These are phyloP conservation scores for Capronia coronata DNA, from an alignment of 2,329 filamentous ascomycete genomes.

Conservation along the genomic window DNA sequence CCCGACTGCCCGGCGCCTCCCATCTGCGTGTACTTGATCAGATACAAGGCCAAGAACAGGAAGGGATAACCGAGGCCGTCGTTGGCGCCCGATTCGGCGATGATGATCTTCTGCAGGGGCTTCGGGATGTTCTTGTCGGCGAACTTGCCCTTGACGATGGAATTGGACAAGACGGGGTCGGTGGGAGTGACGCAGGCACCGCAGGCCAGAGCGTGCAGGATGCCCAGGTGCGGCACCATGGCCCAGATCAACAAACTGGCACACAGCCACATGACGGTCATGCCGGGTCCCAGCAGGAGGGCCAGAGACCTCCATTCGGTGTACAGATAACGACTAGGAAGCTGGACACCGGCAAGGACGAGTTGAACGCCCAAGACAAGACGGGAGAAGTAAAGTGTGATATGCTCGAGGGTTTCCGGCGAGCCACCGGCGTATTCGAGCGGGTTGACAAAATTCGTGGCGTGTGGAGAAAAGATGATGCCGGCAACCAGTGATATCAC, in stretches of 20 bases:
- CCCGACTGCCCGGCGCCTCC: conserved; percentile 52
- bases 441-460: conserved; percentile 67
- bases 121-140: conserved; percentile 84
- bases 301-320: conserved; percentile 70
- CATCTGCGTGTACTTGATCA: conserved; percentile 62
- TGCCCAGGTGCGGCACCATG: conserved; percentile 62
- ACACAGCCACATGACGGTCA: conserved; percentile 78
- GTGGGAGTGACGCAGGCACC: conserved; percentile 88
- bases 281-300: conserved; percentile 72
- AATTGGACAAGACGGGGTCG: conserved; percentile 79
- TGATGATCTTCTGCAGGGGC: conserved; percentile 71
- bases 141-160: conserved; percentile 89
- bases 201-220: conserved; percentile 72
- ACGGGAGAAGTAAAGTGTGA: conserved; percentile 77
- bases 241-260: conserved; percentile 75
- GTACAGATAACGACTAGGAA: conserved; percentile 73
- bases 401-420: conserved; percentile 55
- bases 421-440: conserved; percentile 63
- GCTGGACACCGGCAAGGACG: conserved; percentile 78
- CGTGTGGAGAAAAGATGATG: conserved; percentile 70
- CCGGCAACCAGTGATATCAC: conserved; percentile 76
- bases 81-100: conserved; percentile 79
- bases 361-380: conserved; percentile 86
- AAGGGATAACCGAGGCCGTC: conserved; percentile 88
- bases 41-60: conserved; percentile 73